A percentile compares a stretch with the other conserved stretches of the same genome.
These are phyloP conservation scores for Pseudopyricularia javanii DNA, from an alignment of 2,329 filamentous ascomycete genomes.

Conservation along the genomic window DNA sequence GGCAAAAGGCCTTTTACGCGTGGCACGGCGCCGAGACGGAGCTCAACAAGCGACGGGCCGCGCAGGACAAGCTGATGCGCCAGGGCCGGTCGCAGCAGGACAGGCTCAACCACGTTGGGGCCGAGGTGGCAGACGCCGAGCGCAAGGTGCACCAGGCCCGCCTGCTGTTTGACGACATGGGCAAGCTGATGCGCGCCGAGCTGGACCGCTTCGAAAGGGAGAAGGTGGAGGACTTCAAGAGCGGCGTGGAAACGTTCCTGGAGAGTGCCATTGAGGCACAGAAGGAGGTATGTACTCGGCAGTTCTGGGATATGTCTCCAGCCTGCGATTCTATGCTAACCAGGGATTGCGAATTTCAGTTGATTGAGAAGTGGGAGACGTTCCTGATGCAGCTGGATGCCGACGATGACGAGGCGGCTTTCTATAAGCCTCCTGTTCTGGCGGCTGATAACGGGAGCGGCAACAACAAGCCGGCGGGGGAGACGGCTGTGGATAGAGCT, in stretches of 20 bases:
- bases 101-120: conserved; percentile 79
- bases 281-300: conserved; percentile 66
- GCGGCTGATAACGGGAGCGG: conserved; percentile 15
- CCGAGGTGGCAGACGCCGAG: conserved; percentile 91
- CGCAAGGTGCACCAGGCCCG: conserved; percentile 82
- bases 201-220: conserved; percentile 90
- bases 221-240: conserved; percentile 99
- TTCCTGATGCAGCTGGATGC: conserved; percentile 93
- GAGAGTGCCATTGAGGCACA: conserved; percentile 96
- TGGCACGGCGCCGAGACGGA: conserved; percentile 91
- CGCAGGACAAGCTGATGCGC: conserved; percentile 87
- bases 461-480: conserved; percentile 32
- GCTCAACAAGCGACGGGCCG: conserved; percentile 74
- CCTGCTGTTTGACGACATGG: conserved; percentile 94
- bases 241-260: conserved; percentile 90
- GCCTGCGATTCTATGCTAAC: conserved; percentile 9
- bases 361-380: conserved; percentile 91
- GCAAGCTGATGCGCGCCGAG: conserved; percentile 78
- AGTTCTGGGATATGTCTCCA: neutral
- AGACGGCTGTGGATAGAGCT: conserved; percentile 49
- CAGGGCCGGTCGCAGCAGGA: conserved; percentile 96
- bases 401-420: conserved; percentile 68
- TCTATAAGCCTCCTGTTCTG: conserved; percentile 52
- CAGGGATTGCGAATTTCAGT: conserved; percentile 18
- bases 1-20: conserved; percentile 89